phyloP scores from a whole-genome alignment of 2,329 filamentous ascomycete genomes.

The Grosmannia penicillata region DNA sequence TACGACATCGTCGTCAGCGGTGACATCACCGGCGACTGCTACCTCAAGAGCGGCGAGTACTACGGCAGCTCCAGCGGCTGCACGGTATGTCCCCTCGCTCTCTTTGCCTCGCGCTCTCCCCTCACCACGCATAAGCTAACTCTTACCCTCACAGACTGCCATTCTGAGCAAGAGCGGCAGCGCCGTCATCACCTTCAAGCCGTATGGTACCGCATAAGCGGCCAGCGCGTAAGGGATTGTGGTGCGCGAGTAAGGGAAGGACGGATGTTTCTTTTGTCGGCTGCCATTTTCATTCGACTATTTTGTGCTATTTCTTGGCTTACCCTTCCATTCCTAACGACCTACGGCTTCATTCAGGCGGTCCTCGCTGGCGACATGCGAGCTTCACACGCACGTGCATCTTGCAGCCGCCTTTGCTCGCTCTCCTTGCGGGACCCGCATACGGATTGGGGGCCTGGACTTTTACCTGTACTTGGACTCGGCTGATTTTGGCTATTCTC shows the following conservation, averaged over 20 bases:
- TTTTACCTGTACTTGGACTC: no score
- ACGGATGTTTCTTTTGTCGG: background rate
- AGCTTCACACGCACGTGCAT: no score
- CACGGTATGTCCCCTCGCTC: conserved; percentile 53
- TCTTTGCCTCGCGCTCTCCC: background rate
- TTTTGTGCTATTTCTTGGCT: background rate
- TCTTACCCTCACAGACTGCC: conserved; percentile 6
- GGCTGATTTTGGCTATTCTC: no score
- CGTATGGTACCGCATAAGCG: conserved; percentile 4
- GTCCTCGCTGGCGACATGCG: background rate
- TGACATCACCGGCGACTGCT: conserved; percentile 45
- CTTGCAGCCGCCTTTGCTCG: no score
- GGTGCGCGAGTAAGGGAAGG: background rate
- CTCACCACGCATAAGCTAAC: no score
- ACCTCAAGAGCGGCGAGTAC: conserved; percentile 50
- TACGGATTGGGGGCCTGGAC: no score
- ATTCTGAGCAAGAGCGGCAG: conserved; percentile 4
- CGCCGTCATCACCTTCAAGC: conserved; percentile 7
- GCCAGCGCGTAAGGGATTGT: background rate
- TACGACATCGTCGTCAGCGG: conserved; percentile 69
- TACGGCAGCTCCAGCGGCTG: conserved; percentile 48
- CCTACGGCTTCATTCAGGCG: background rate
- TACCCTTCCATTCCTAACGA: conserved; percentile 1
- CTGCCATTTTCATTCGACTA: no score
- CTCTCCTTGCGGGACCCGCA: no score